phyloP scores from a whole-genome alignment of 192 early-diverging fungal species.

The Thamnidium elegans region DNA sequence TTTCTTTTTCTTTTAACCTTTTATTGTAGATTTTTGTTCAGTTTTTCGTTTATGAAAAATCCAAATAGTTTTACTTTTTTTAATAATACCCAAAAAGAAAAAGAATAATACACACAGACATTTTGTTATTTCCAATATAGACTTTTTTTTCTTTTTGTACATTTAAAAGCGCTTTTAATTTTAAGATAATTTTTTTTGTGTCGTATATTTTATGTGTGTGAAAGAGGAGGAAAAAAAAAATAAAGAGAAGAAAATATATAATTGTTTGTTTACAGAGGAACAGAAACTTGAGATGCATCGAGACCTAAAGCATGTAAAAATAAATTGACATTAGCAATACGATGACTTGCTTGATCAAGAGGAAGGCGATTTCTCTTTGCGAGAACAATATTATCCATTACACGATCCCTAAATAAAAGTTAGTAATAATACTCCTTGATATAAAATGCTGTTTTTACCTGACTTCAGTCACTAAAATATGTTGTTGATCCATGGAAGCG shows the following conservation, averaged over 20 bases:
- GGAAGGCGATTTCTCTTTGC: conserved; percentile 58
- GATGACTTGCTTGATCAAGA: conserved; percentile 58
- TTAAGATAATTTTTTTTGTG: not conserved
- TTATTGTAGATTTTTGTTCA: conserved; percentile 64
- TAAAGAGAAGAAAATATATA: not conserved
- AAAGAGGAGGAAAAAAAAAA: not conserved
- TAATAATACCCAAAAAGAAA: no score
- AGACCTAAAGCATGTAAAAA: conserved; percentile 95
- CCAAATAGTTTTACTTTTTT: not conserved
- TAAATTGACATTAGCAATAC: conserved; percentile 85
- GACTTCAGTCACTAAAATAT: conserved; percentile 86
- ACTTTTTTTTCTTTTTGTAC: not conserved
- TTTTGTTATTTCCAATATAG: no score
- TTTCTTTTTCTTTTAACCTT: conserved; percentile 3
- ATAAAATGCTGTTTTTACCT: no score
- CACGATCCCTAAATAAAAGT: conserved; percentile 65
- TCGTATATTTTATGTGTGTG: not conserved
- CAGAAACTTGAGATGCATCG: conserved; percentile 75
- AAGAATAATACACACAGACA: not conserved
- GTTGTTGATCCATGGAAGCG: conserved; percentile 93
- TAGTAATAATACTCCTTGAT: no score
- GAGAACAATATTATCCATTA: conserved; percentile 73
- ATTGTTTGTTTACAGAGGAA: conserved; percentile 29
- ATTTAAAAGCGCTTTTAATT: not conserved
- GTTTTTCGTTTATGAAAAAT: conserved; percentile 55